phyloP scores from a whole-genome alignment of 139 green algal species.

The Auxenochlorella protothecoides region DNA sequence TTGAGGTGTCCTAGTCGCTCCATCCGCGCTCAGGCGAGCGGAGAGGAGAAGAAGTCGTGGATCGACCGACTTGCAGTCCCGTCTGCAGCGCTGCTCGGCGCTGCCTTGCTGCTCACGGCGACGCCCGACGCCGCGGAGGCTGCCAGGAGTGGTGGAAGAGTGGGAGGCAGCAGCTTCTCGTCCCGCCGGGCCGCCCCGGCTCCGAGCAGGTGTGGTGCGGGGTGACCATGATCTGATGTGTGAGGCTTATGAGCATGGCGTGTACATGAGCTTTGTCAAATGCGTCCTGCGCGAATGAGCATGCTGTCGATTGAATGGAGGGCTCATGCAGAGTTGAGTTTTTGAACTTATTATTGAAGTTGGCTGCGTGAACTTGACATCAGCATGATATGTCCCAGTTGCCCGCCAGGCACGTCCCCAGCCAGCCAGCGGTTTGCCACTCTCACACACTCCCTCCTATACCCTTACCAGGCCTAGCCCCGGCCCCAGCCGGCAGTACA shows the following conservation, averaged over 20 bases:
- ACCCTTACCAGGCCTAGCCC: background rate
- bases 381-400: too few species aligned
- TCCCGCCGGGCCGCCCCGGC: background rate
- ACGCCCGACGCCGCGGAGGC: constrained; percentile 26
- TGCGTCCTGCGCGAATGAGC: background rate
- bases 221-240: too few species aligned
- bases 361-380: too few species aligned
- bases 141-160: constrained; percentile 21
- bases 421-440: too few species aligned
- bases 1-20: too few species aligned
- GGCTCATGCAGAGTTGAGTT: too few species aligned
- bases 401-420: too few species aligned
- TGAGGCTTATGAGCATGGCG: too few species aligned
- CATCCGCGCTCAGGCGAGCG: too few species aligned
- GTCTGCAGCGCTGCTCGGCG: constrained; percentile 18
- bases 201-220: too few species aligned
- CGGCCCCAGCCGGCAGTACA: constrained; percentile 6
- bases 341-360: too few species aligned
- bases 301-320: background rate
- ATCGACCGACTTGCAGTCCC: constrained; percentile 3
- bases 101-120: constrained; percentile 20
- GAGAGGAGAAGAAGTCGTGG: too few species aligned
- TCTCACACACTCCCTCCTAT: background rate
- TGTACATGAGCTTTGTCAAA: background rate
- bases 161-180: constrained; percentile 19